Percentiles rank a stretch among this genome's conserved stretches.
Evolutionary conservation across 805 yeast genomes (phyloP).

Genomic region (Teunomyces kruisii): DNA sequence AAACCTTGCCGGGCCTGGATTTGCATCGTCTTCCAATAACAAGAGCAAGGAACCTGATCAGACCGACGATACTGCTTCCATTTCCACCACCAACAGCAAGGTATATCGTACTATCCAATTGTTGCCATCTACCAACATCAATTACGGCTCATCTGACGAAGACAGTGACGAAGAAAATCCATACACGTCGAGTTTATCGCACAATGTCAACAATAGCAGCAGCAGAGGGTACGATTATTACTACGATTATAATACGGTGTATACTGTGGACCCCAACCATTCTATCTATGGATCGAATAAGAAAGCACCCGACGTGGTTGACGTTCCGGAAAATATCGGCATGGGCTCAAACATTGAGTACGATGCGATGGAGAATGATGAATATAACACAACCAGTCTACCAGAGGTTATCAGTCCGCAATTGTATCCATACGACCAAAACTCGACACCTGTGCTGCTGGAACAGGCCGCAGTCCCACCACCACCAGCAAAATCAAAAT

Average conservation of each 20-base stretch:
- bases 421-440: conserved; percentile 1
- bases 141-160: conserved; percentile 66
- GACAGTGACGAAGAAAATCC: conserved; percentile 60
- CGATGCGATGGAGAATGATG: conserved; percentile 31
- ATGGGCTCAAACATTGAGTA: conserved; percentile 41
- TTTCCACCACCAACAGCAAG: conserved; percentile 29
- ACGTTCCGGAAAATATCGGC: conserved; percentile 46
- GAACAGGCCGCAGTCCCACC: conserved; percentile 2
- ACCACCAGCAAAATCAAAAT: conserved; percentile 1
- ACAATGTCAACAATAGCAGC: conserved; percentile 62
- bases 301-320: conserved; percentile 39
- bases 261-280: conserved; percentile 50
- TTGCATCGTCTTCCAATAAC: conserved; percentile 6
- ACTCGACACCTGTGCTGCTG: not conserved
- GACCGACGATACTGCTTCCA: conserved; percentile 28
- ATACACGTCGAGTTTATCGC: conserved; percentile 58
- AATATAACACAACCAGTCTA: conserved; percentile 14
- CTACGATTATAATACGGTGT: conserved; percentile 80
- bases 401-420: conserved; percentile 5
- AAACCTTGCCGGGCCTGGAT: conserved; percentile 19
- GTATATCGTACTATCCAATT: conserved; percentile 62
- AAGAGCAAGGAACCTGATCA: conserved; percentile 8
- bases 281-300: conserved; percentile 31
- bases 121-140: conserved; percentile 84
- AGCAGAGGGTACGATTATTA: conserved; percentile 72